Conservation (phyloP, 208 protist genomes). For the Vickermania ingenoplastis region DNA sequence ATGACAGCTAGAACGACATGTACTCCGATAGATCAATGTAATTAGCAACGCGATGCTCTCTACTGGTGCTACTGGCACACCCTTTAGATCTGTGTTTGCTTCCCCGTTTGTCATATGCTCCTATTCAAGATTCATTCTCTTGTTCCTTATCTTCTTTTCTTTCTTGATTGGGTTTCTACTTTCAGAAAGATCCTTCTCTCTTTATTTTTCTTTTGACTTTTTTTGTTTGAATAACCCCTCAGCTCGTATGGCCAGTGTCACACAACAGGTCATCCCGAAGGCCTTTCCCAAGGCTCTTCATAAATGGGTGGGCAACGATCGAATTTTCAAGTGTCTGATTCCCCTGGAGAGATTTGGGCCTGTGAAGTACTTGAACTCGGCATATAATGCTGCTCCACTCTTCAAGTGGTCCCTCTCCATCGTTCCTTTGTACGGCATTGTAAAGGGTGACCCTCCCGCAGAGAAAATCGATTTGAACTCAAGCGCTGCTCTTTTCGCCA, state of each 20-base stretch:
- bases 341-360: conserved; percentile 61
- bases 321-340: conserved; percentile 62
- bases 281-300: conserved; percentile 63
- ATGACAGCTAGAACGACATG: background rate
- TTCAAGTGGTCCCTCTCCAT: conserved; percentile 87
- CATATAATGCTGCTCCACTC: conserved; percentile 73
- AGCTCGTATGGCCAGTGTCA: conserved; percentile 3
- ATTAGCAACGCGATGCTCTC: too few species aligned
- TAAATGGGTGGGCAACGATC: conserved; percentile 62
- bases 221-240: conserved; percentile 1
- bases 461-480: conserved; percentile 87
- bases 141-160: too few species aligned
- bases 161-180: too few species aligned
- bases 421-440: conserved; percentile 79
- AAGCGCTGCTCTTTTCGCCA: conserved; percentile 64
- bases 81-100: too few species aligned
- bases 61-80: too few species aligned
- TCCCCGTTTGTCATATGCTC: too few species aligned
- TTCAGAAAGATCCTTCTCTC: too few species aligned
- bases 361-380: conserved; percentile 78
- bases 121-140: too few species aligned
- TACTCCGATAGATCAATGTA: too few species aligned
- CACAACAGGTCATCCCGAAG: conserved; percentile 65
- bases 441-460: conserved; percentile 61
- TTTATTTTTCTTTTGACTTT: conserved; percentile 4